Evolutionary conservation across 2,329 filamentous ascomycete genomes (phyloP).

Genomic region (Nannizzia gypsea): DNA sequence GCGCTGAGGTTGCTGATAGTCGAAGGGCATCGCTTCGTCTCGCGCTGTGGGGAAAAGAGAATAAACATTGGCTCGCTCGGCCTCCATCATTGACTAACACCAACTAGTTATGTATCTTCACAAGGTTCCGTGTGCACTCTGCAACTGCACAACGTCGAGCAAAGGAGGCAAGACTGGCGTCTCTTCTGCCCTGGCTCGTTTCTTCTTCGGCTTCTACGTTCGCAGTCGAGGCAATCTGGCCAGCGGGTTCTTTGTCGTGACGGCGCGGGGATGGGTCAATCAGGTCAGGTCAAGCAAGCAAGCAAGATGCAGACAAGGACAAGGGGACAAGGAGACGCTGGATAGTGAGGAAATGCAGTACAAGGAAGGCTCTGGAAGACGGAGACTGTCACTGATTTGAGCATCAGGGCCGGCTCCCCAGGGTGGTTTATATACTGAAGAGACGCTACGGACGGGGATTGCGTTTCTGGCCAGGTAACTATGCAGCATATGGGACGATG

Average conservation of each 20-base stretch:
- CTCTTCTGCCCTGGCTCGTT: not conserved
- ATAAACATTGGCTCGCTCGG: not conserved
- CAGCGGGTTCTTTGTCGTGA: not conserved
- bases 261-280: not conserved
- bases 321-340: not conserved
- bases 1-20: not conserved
- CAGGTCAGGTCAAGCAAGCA: too few species aligned
- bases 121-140: not conserved
- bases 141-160: not conserved
- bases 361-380: not conserved
- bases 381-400: not conserved
- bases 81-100: not conserved
- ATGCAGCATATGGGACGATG: not conserved
- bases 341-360: not conserved
- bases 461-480: not conserved
- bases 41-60: conserved; percentile 1
- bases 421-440: not conserved
- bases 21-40: not conserved
- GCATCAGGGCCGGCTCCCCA: not conserved
- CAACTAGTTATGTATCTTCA: too few species aligned
- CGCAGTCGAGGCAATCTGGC: not conserved
- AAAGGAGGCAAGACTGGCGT: not conserved
- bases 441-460: not conserved
- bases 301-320: not conserved
- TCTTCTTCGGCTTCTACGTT: not conserved